Evolutionary conservation across 176 grass and related monocot species (phyloP).

Genomic region (Metroxylon sagu): DNA sequence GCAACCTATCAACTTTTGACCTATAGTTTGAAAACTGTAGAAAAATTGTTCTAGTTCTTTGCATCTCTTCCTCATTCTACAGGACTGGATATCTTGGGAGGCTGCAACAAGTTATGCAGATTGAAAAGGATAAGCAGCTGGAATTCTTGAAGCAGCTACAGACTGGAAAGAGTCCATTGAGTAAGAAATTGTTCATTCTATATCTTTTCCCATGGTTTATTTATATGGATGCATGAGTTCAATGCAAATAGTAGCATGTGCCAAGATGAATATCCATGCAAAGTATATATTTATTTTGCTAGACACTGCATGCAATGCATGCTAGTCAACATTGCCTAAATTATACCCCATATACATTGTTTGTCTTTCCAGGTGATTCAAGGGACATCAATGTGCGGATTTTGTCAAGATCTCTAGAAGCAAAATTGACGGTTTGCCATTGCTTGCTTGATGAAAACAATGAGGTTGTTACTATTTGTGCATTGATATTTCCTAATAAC

Average conservation of each 20-base stretch:
- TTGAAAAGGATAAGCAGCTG: constrained; percentile 59
- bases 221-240: too few species aligned
- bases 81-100: constrained; percentile 68
- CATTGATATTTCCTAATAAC: constrained; percentile 15
- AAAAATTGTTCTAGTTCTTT: constrained; percentile 6
- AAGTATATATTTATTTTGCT: constrained; percentile 7
- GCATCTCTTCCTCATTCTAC: constrained; percentile 10
- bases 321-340: too few species aligned
- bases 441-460: constrained; percentile 55
- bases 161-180: constrained; percentile 26
- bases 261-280: not conserved
- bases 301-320: too few species aligned
- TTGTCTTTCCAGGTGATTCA: constrained; percentile 41
- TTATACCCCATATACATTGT: not conserved
- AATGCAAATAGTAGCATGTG: not conserved
- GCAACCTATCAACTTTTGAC: constrained; percentile 10
- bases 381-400: constrained; percentile 55
- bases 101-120: constrained; percentile 70
- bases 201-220: not conserved
- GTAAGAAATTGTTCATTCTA: constrained; percentile 7
- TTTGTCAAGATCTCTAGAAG: constrained; percentile 78
- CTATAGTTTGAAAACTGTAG: constrained; percentile 1
- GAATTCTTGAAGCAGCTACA: constrained; percentile 55
- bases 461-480: constrained; percentile 11
- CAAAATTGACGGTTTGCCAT: constrained; percentile 63